Percentiles rank a stretch among this genome's conserved stretches.
Conservation (phyloP, 352 stramenopile species). For the Globisporangium solare region DNA sequence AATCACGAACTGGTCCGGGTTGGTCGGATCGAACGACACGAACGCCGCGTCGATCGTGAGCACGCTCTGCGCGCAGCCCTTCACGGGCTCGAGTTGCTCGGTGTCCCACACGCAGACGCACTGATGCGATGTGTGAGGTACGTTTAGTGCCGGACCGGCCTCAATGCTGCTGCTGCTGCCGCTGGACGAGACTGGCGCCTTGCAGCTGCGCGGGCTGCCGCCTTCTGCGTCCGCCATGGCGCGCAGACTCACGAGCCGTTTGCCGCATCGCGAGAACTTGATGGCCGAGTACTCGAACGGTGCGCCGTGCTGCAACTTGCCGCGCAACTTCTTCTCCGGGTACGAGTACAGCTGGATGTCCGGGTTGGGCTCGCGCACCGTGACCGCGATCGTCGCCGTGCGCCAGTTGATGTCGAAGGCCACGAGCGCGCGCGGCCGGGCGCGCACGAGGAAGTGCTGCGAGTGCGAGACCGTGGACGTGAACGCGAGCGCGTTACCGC, state of each 20-base stretch:
- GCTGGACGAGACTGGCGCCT: not conserved
- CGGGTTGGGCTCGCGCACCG: conserved; percentile 40
- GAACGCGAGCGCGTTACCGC: conserved; percentile 67
- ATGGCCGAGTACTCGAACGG: conserved; percentile 61
- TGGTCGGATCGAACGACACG: conserved; percentile 67
- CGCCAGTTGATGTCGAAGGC: conserved; percentile 67
- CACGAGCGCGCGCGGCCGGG: conserved; percentile 47
- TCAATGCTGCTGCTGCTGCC: not conserved
- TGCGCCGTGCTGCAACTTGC: conserved; percentile 32
- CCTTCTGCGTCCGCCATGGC: conserved; percentile 14
- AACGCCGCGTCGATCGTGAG: conserved; percentile 34
- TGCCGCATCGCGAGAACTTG: conserved; percentile 67
- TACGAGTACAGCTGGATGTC: conserved; percentile 68
- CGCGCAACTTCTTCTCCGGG: conserved; percentile 69
- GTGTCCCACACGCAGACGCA: conserved; percentile 63
- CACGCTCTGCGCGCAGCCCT: conserved; percentile 30
- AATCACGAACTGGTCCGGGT: conserved; percentile 53
- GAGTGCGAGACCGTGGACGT: conserved; percentile 49
- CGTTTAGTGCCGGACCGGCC: not conserved
- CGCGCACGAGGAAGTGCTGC: conserved; percentile 60
- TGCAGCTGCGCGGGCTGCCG: conserved; percentile 1
- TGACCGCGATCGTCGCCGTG: conserved; percentile 49
- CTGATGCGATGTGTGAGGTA: conserved; percentile 8
- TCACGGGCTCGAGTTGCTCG: conserved; percentile 40
- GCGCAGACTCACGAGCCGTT: conserved; percentile 47